These are phyloP conservation scores for Trichoderma breve DNA, from an alignment of 2,329 filamentous ascomycete genomes.

Conservation along the genomic window DNA sequence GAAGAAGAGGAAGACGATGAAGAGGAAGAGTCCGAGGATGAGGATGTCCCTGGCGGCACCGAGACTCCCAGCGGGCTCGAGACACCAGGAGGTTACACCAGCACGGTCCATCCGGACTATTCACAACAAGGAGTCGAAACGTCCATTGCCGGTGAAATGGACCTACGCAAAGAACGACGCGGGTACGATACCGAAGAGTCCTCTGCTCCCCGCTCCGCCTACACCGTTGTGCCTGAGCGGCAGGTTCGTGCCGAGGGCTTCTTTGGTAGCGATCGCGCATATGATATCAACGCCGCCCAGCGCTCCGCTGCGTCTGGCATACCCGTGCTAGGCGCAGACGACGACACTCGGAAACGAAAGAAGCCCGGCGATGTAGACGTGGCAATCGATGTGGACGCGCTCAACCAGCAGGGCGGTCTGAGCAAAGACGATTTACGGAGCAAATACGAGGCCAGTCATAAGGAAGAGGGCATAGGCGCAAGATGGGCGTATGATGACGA, in stretches of 20 bases:
- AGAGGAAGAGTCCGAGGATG: slow-evolving; percentile 65
- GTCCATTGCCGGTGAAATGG: slow-evolving; percentile 81
- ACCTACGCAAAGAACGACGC: slow-evolving; percentile 77
- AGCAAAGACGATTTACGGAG: slow-evolving; percentile 79
- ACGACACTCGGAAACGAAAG: slow-evolving; percentile 79
- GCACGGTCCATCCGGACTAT: slow-evolving; percentile 77
- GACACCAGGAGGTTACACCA: slow-evolving; percentile 77
- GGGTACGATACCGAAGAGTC: slow-evolving; percentile 86
- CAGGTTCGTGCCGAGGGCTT: slow-evolving; percentile 85
- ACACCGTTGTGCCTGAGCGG: slow-evolving; percentile 86
- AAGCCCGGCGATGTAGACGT: slow-evolving; percentile 96
- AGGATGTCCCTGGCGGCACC: slow-evolving; percentile 62
- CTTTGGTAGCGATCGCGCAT: slow-evolving; percentile 91
- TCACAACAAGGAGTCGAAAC: slow-evolving; percentile 63
- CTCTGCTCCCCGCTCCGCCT: slow-evolving; percentile 73
- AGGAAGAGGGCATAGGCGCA: slow-evolving; percentile 63
- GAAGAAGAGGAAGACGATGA: slow-evolving; percentile 78
- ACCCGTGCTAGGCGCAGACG: slow-evolving; percentile 77
- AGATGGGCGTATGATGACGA: slow-evolving; percentile 81
- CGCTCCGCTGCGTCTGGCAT: slow-evolving; percentile 45
- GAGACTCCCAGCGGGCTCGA: slow-evolving; percentile 76
- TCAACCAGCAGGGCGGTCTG: slow-evolving; percentile 72
- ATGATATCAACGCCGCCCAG: slow-evolving; percentile 67
- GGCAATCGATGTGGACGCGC: slow-evolving; percentile 79
- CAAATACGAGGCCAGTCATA: slow-evolving; percentile 72